These are phyloP conservation scores for Rhizopogon vulgaris DNA, from an alignment of 768 basidiomycete species.

Conservation along the genomic window DNA sequence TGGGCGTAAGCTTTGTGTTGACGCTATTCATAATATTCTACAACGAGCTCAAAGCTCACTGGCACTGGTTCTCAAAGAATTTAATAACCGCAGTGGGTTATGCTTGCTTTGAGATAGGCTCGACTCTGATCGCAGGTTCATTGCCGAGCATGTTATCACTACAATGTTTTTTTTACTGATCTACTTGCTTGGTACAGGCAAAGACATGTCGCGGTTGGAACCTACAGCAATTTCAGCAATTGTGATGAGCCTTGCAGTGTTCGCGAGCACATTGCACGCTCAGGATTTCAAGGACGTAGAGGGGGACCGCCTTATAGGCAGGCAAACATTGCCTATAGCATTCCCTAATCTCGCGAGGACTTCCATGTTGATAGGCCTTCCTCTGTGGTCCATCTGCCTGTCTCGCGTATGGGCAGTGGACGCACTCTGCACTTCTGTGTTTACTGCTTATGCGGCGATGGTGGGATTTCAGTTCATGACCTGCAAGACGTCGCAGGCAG, in stretches of 20 bases:
- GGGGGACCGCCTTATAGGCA: conserved; percentile 30
- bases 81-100: conserved; percentile 26
- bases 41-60: conserved; percentile 28
- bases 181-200: conserved; percentile 7
- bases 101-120: conserved; percentile 27
- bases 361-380: conserved; percentile 15
- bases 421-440: conserved; percentile 6
- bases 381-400: conserved; percentile 20
- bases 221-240: conserved; percentile 15
- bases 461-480: conserved; percentile 15
- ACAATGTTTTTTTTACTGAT: not conserved
- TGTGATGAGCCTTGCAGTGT: conserved; percentile 19
- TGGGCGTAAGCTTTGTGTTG: conserved; percentile 25
- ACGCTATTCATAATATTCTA: conserved; percentile 28
- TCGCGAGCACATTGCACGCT: conserved; percentile 25
- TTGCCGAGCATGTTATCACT: not conserved
- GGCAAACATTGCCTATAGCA: conserved; percentile 36
- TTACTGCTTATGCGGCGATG: conserved; percentile 12
- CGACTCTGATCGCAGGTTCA: conserved; percentile 27
- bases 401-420: conserved; percentile 15
- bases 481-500: conserved; percentile 10
- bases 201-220: conserved; percentile 8
- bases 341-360: conserved; percentile 21
- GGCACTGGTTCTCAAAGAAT: conserved; percentile 25
- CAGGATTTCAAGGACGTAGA: conserved; percentile 32